Conservation (phyloP, 2,329 filamentous ascomycete species). For the Fusarium chlamydosporum region DNA sequence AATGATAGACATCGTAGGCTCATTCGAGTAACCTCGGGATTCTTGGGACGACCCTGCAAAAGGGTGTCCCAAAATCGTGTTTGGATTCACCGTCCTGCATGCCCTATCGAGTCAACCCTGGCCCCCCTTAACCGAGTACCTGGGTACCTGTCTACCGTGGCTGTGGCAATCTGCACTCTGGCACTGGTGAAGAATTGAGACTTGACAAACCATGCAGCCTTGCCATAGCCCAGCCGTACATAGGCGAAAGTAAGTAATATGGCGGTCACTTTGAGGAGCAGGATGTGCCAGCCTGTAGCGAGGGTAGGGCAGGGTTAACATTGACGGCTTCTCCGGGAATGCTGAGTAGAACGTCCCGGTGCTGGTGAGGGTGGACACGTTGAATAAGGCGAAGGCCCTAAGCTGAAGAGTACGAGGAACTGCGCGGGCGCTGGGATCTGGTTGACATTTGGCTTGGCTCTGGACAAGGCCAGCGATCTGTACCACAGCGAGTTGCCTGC, state of each 20-base stretch:
- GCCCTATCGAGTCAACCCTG: constrained; percentile 44
- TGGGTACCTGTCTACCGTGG: constrained; percentile 43
- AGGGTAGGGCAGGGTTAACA: constrained; percentile 45
- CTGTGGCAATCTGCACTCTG: constrained; percentile 37
- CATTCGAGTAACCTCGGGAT: constrained; percentile 22
- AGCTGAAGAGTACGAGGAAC: constrained; percentile 20
- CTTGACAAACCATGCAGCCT: constrained; percentile 33
- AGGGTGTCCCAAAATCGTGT: constrained; percentile 42
- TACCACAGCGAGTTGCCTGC: constrained; percentile 36
- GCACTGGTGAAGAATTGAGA: constrained; percentile 36
- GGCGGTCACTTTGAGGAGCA: constrained; percentile 37
- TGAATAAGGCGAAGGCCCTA: constrained; percentile 32
- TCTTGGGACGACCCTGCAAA: constrained; percentile 35
- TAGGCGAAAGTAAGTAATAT: constrained; percentile 29
- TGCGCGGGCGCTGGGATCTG: constrained; percentile 23
- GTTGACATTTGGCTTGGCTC: constrained; percentile 30
- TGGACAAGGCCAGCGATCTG: constrained; percentile 34
- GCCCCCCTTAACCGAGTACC: constrained; percentile 48
- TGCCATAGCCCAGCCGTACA: constrained; percentile 37
- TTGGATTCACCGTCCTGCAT: constrained; percentile 49
- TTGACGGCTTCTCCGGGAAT: constrained; percentile 23
- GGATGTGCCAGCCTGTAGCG: constrained; percentile 39
- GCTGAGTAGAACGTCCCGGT: constrained; percentile 23
- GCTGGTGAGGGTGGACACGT: constrained; percentile 41
- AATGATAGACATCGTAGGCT: constrained; percentile 15